Evolutionary conservation across 306 rosid species (phyloP), one percentile per base, ranked within the genome.

Genomic region (Pyrus communis): DNA sequence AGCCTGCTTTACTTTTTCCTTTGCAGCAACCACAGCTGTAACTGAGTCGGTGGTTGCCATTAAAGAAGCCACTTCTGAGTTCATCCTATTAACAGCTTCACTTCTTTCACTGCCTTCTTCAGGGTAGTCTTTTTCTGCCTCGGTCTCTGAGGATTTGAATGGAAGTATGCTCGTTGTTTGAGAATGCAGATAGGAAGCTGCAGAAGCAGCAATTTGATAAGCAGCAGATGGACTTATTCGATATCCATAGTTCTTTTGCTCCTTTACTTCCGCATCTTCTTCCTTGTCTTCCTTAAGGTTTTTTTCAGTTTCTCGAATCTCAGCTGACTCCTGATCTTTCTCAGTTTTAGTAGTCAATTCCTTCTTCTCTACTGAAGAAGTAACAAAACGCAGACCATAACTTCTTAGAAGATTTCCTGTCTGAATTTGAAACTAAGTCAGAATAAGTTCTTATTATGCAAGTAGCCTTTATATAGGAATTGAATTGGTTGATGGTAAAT

Each of bases 1-100:
- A 51, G 97, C 98, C 87, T 95, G 98, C 78, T 95, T 95, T 72
- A 90, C 97, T 84, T 95, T 97, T 82, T 95, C 97, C 88, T 90
- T 84, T 55, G 98, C 98, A 61, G 98, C 98, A 83, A 92, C 97
- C 43, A 92, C 98, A 15, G 97, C 91, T 10, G 97, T 95, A 77
- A 95, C 92, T 2, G 98, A 92, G 78, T 95, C 96, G 0, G 93
- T 90, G 66, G 97, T 92, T 31, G 96, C 98, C 92, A 84, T 89
- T 74, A 92, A 82, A 82, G 97, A 92, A 75, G 87, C 92, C 79
- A 90, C 79, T 33, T 92, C 98, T 27, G 88, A 64, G 81, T 88
- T 83, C 68, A 79, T 70, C 88, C 78, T 80, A 80, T 76, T 77
- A 64, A 78, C 79, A 40, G 38, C 57, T n/a, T 40, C 80, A 67